A percentile compares a stretch with the other conserved stretches of the same genome.
These are phyloP conservation scores for Fagus sylvatica DNA, from an alignment of 306 rosid genomes.

Conservation along the genomic window DNA sequence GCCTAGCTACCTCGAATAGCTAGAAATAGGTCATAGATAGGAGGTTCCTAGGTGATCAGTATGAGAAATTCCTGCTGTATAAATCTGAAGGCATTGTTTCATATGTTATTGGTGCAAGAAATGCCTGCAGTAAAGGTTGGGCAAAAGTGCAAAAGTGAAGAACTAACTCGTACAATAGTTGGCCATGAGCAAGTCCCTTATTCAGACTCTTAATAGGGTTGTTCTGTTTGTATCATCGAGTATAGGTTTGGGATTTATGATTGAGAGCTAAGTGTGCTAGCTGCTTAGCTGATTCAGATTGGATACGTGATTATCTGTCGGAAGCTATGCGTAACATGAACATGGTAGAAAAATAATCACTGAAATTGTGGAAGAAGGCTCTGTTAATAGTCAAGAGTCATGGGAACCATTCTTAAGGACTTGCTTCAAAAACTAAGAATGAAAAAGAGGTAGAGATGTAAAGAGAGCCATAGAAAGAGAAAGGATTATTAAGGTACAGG, in stretches of 20 bases:
- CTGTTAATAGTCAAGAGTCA: neutral
- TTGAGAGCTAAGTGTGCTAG: neutral
- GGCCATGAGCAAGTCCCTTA: no score
- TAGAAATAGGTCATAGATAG: no score
- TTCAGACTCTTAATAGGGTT: no score
- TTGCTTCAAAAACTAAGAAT: neutral
- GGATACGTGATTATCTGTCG: neutral
- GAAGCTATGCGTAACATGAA: neutral
- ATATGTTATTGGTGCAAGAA: no score
- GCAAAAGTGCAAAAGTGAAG: no score
- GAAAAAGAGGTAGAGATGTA: neutral
- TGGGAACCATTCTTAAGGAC: neutral
- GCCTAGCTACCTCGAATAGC: no score
- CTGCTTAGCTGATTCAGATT: neutral
- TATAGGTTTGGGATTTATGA: neutral
- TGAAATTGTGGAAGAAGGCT: neutral
- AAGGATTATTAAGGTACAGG: neutral
- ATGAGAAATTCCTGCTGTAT: no score
- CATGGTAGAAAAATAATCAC: neutral
- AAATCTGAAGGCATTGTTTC: no score
- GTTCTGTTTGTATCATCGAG: neutral
- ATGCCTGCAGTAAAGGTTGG: no score
- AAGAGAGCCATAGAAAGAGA: neutral
- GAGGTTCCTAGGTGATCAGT: no score
- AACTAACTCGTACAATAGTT: no score